A percentile compares a stretch with the other conserved stretches of the same genome.
phyloP scores from a whole-genome alignment of 768 basidiomycete genomes.

The Hypholoma sublateritium region DNA sequence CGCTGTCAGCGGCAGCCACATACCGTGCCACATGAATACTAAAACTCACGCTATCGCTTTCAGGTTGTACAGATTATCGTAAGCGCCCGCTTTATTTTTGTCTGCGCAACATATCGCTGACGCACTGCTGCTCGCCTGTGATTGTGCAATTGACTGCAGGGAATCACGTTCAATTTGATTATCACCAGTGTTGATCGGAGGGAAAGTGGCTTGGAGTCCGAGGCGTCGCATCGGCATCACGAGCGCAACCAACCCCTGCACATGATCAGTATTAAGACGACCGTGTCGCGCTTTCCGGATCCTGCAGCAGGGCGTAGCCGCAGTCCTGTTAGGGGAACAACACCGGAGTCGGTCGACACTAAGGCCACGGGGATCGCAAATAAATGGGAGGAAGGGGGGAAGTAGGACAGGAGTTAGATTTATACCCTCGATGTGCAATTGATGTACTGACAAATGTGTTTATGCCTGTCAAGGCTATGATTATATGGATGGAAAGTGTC shows the following conservation, averaged over 20 bases:
- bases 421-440: no score
- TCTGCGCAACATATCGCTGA: neutral
- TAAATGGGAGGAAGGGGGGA: no score
- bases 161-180: constrained; percentile 28
- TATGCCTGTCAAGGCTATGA: no score
- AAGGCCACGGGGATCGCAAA: no score
- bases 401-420: no score
- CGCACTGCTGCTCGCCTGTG: neutral
- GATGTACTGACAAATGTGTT: no score
- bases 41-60: neutral
- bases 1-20: neutral
- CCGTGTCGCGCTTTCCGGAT: constrained; percentile 24
- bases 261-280: constrained; percentile 31
- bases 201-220: constrained; percentile 4
- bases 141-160: constrained; percentile 10
- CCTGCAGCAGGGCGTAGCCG: no score
- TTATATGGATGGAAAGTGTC: no score
- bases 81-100: constrained; percentile 6
- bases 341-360: no score
- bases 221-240: constrained; percentile 7
- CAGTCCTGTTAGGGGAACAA: no score
- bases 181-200: constrained; percentile 27
- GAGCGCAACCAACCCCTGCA: constrained; percentile 21
- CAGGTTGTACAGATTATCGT: constrained; percentile 44
- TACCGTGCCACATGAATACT: neutral